Percentiles rank a stretch among this genome's conserved stretches.
Conservation (phyloP, 2,329 filamentous ascomycete species). For the Cladosporium halotolerans region DNA sequence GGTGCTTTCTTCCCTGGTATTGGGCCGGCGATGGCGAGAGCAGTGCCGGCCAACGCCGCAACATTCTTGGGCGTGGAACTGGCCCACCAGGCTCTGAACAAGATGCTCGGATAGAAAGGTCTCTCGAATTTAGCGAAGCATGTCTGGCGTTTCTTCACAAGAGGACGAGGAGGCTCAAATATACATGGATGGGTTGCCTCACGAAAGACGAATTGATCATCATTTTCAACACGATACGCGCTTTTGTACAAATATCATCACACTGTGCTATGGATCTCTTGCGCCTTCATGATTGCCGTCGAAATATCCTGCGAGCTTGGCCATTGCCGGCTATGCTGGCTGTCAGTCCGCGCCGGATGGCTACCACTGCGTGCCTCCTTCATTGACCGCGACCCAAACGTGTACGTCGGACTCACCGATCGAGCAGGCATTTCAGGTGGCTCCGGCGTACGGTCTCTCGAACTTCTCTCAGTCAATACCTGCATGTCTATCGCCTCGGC, state of each 20-base stretch:
- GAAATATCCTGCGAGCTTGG: neutral
- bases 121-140: neutral
- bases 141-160: no score
- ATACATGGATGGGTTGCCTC: no score
- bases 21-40: slow-evolving; percentile 82
- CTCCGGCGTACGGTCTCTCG: neutral
- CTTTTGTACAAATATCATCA: neutral
- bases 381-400: neutral
- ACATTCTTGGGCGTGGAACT: slow-evolving; percentile 85
- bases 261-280: neutral
- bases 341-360: neutral
- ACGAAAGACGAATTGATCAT: no score
- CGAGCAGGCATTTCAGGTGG: neutral
- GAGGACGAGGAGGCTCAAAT: no score
- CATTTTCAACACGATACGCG: no score
- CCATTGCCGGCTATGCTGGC: neutral
- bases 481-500: slow-evolving; percentile 2
- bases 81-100: slow-evolving; percentile 76
- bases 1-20: slow-evolving; percentile 97
- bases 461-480: neutral
- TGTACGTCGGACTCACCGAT: neutral
- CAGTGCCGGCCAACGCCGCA: slow-evolving; percentile 92
- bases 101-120: slow-evolving; percentile 49
- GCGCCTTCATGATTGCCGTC: neutral
- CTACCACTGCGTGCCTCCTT: neutral